Percentiles rank a stretch among this genome's conserved stretches.
Evolutionary conservation across 306 rosid species (phyloP).

Genomic region (Cucumis sativus): DNA sequence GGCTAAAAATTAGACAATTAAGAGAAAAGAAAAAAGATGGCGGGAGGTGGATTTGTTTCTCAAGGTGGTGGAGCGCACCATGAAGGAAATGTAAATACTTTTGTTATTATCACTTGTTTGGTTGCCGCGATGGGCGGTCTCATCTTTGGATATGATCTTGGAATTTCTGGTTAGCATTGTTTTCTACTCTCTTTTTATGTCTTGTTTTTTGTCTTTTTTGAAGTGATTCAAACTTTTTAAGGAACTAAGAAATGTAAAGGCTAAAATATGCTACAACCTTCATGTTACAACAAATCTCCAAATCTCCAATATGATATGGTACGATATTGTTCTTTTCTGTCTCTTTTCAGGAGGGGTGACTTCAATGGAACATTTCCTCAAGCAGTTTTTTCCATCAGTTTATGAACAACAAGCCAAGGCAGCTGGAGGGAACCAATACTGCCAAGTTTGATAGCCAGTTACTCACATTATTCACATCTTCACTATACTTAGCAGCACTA

Average conservation of each 20-base stretch:
- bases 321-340: too few species aligned
- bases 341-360: conserved; percentile 27
- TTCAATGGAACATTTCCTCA: conserved; percentile 22
- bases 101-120: conserved; percentile 17
- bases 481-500: conserved; percentile 29
- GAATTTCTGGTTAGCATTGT: conserved; percentile 19
- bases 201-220: background rate
- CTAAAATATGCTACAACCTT: too few species aligned
- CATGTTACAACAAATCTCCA: too few species aligned
- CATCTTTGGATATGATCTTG: conserved; percentile 35
- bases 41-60: conserved; percentile 19
- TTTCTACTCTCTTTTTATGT: background rate
- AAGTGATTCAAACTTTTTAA: too few species aligned
- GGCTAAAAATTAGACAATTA: background rate
- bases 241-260: too few species aligned
- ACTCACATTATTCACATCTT: conserved; percentile 26
- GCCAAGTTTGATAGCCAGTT: conserved; percentile 19
- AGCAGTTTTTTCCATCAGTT: conserved; percentile 17
- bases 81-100: conserved; percentile 14
- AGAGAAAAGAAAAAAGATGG: conserved; percentile 9
- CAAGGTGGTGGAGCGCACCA: conserved; percentile 11
- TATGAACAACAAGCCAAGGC: background rate
- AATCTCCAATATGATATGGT: too few species aligned
- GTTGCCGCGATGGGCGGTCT: conserved; percentile 50
- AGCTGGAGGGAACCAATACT: conserved; percentile 5